Evolutionary conservation across 345 rosid species (phyloP).

Genomic region (Rhodamnia argentea): DNA sequence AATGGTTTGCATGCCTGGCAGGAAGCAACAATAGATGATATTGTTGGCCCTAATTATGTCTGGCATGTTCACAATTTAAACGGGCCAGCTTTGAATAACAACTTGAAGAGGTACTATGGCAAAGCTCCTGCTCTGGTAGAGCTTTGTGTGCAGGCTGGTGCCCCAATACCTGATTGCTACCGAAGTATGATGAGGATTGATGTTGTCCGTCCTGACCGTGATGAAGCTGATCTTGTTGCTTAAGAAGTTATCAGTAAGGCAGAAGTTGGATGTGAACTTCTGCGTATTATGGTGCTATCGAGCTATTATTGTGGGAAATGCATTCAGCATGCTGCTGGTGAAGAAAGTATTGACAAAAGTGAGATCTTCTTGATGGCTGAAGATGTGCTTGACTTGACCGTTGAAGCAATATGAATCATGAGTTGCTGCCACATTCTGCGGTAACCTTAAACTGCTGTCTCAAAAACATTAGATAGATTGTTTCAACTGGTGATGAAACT

Average conservation of each 20-base stretch:
- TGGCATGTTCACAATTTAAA: conserved; percentile 67
- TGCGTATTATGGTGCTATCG: neutral
- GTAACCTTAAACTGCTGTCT: neutral
- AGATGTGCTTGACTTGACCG: neutral
- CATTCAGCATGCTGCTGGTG: neutral
- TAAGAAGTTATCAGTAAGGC: conserved; percentile 8
- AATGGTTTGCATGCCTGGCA: conserved; percentile 88
- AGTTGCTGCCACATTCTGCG: neutral
- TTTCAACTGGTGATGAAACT: neutral
- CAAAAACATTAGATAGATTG: neutral
- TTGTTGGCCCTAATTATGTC: conserved; percentile 68
- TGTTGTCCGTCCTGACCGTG: conserved; percentile 66
- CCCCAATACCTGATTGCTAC: conserved; percentile 54
- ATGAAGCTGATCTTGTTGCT: conserved; percentile 76
- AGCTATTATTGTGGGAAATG: neutral
- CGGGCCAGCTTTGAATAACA: conserved; percentile 43
- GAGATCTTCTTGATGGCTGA: neutral
- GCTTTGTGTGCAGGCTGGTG: conserved; percentile 67
- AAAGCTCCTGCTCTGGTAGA: conserved; percentile 87
- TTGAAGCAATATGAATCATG: neutral
- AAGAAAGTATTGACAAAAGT: neutral
- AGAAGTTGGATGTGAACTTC: neutral
- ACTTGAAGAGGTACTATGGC: conserved; percentile 66
- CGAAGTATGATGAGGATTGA: conserved; percentile 84
- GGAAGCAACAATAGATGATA: conserved; percentile 70